These are phyloP conservation scores for Solanum commersonii DNA, from an alignment of 257 asterid species.

Conservation along the genomic window DNA sequence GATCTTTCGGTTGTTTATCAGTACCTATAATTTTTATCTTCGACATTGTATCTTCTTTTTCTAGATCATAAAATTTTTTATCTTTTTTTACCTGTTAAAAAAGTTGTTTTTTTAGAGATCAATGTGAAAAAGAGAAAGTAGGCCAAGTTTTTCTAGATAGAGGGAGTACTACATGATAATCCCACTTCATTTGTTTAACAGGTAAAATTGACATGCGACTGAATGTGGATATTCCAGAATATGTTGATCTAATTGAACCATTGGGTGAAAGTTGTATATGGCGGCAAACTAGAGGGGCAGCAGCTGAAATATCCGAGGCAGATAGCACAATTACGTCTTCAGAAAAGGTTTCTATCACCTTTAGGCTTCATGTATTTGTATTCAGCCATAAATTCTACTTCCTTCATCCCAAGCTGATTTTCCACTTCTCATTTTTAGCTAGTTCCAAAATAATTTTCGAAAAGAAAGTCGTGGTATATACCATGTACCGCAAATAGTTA, in stretches of 20 bases:
- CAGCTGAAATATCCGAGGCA: conserved; percentile 49
- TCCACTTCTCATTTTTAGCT: neutral
- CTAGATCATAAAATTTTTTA: neutral
- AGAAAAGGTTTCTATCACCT: conserved; percentile 34
- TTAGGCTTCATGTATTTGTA: neutral
- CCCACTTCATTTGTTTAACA: conserved; percentile 14
- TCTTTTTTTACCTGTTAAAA: neutral
- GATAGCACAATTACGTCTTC: conserved; percentile 38
- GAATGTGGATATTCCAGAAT: conserved; percentile 46
- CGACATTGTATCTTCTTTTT: neutral
- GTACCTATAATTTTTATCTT: neutral
- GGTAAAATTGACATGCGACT: conserved; percentile 57
- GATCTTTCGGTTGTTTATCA: neutral
- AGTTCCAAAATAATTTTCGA: too few relatives aligned
- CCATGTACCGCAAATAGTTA: neutral
- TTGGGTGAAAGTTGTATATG: conserved; percentile 63
- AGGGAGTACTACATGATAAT: neutral
- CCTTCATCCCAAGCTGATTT: neutral
- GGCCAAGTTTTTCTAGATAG: neutral
- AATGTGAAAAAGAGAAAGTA: neutral
- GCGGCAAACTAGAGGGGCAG: conserved; percentile 90
- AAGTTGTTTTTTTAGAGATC: neutral
- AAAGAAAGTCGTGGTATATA: neutral
- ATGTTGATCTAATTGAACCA: conserved; percentile 61
- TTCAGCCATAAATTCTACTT: neutral